Base-by-base conservation (phyloP, 345 rosid species). In the Lepidium didymum region DNA sequence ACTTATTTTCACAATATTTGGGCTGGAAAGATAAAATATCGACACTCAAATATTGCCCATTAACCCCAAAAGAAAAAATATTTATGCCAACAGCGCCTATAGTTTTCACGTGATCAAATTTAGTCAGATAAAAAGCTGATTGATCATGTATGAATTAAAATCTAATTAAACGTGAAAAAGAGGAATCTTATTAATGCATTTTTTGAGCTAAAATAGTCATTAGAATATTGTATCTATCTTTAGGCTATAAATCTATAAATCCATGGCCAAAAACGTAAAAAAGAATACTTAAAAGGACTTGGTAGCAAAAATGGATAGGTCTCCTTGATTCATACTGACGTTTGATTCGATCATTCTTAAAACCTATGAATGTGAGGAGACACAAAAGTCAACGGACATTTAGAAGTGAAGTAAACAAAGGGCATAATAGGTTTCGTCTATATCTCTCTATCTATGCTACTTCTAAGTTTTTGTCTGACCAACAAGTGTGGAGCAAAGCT, bases 401-500 rank as follows among this genome's bases (percentile, higher is more conserved):
- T 72, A 13, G 1, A 72, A 63, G 59, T 72, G 65, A 47, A 63
- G 59, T 72, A 19, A 70, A 70, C 75, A 53, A 70, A 43, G 3
- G 27, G 27, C 62, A 33, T 42, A 50, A 45, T 46, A 55, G 18
- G 19, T 23, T 52, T 41, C 12, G 21, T 62, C 68, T 34, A 29
- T 42, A 18, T 47, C 29, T 42, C 27, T 61, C 45, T 42, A 44
- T 61, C 45, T 42, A 44, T 25, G 36, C 64, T 41, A 59, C 52
- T 60, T 62, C 35, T 60, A 14, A 67, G 51, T 3, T 47, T 34
- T 64, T 37, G 50, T 37, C 73, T 67, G 56, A 74, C 73, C 69
- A 67, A 59, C 63, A 74, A 74, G 73, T 53, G 68, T 74, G 78
- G 78, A 74, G 73, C 73, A 60, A 54, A 45, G 62, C 56, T 66